Base-by-base conservation (phyloP, 495 filamentous ascomycete genomes). In the Neurospora cerealis region DNA sequence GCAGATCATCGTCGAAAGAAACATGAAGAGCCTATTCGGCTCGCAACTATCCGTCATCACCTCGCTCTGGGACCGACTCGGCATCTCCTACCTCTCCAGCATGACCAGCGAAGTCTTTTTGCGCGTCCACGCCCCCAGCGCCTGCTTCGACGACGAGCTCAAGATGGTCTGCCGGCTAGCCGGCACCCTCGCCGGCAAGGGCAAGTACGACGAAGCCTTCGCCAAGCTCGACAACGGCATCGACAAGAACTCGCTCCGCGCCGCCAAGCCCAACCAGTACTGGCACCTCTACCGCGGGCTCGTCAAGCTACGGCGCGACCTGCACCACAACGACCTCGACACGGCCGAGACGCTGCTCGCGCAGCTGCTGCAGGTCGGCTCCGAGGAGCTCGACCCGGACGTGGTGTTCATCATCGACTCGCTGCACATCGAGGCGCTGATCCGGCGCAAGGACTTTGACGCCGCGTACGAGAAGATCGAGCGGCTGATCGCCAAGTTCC, bases 181-280 rank as follows among this genome's bases (percentile, higher is more conserved):
- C 7, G 82, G 83, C 38, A 78, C 85, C 42, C 81, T 87, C 4
- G 79, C 83, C 10, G 79, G 83, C 9, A 84, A 77, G 62, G 95
- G 96, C 4, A 87, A 87, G 15, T 96, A 93, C 80, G 89, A 91
- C 17, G 88, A 92, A 72, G 93, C 90, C 0, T 83, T 93, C 40
- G 84, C 84, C 15, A 86, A 84, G 42, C 85, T 98, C 73, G 90
- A 95, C 72, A 71, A 71, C 38, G 82, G 85, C n/a, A 82, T 95
- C 66, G 86, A 91, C 69, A 83, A 84, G 17, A 89, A 93, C 77
- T 86, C 85, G 32, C 84, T 94, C n/a, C 89, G 91, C 15, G 90
- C 92, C 5, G 86, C 94, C 72, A 96, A 93, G 79, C 85, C 91
- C 17, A 90, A 91, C 76, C 94, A 97, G 80, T 89, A 92, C 79